Evolutionary conservation across 805 yeast species (phyloP).

Genomic region (Wickerhamiella azymoides): DNA sequence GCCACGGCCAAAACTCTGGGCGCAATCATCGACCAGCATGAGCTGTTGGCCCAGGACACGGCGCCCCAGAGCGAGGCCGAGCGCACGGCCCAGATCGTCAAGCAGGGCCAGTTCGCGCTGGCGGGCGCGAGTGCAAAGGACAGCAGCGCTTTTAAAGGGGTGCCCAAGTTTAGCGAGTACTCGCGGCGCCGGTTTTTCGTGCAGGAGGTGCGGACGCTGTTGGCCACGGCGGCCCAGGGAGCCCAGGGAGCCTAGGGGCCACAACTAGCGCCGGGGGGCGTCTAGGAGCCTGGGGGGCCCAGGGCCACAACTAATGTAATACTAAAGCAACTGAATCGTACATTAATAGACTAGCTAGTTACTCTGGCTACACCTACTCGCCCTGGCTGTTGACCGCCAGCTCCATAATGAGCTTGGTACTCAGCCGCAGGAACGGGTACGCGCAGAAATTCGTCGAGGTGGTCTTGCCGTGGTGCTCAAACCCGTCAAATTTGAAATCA

Average conservation of each 20-base stretch:
- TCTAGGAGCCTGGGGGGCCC: no score
- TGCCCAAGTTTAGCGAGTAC: conserved; percentile 8
- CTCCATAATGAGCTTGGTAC: conserved; percentile 89
- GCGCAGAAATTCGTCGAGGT: conserved; percentile 63
- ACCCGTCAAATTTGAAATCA: conserved; percentile 95
- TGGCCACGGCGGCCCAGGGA: not conserved
- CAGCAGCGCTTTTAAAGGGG: not conserved
- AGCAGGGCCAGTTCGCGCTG: conserved; percentile 16
- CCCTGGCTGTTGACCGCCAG: conserved; percentile 85
- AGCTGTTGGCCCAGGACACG: conserved; percentile 9
- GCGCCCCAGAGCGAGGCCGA: not conserved
- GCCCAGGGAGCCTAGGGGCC: no score
- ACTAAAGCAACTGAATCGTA: no score
- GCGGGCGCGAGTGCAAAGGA: not conserved
- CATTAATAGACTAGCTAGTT: not conserved
- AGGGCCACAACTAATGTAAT: no score
- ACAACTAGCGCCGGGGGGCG: no score
- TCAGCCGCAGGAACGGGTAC: conserved; percentile 84
- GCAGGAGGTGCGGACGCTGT: conserved; percentile 7
- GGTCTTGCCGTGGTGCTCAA: conserved; percentile 41
- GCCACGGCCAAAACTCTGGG: conserved; percentile 16
- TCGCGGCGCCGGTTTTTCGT: conserved; percentile 8
- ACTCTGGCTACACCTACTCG: conserved; percentile 19
- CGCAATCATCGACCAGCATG: conserved; percentile 19
- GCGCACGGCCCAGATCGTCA: conserved; percentile 5